Conservation (phyloP, 495 filamentous ascomycete genomes). For the Neurospora tetrasperma region DNA sequence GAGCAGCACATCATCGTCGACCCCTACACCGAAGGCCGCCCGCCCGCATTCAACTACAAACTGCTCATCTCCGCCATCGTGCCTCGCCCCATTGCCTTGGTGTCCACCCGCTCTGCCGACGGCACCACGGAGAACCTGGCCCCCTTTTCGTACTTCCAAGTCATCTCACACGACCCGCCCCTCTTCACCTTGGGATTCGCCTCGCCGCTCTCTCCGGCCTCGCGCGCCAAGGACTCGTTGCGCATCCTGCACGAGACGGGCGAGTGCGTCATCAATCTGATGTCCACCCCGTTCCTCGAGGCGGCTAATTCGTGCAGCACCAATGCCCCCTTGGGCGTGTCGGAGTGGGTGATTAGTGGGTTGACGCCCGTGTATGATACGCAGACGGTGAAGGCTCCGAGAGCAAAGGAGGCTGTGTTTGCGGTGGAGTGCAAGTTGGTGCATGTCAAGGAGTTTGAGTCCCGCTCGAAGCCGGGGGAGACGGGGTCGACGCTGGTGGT, state of each 20-base stretch:
- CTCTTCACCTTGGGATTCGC: constrained; percentile 75
- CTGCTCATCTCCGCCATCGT: constrained; percentile 80
- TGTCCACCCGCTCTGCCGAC: constrained; percentile 39
- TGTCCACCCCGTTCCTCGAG: constrained; percentile 75
- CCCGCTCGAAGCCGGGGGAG: constrained; percentile 53
- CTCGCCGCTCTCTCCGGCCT: constrained; percentile 33
- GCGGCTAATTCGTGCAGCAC: constrained; percentile 73
- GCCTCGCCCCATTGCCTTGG: constrained; percentile 61
- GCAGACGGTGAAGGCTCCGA: constrained; percentile 53
- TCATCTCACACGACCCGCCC: constrained; percentile 84
- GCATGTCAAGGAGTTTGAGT: constrained; percentile 64
- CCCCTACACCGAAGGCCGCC: constrained; percentile 63
- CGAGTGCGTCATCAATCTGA: constrained; percentile 82
- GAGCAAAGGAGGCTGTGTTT: constrained; percentile 76
- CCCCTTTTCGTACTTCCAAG: constrained; percentile 75
- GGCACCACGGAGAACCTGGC: constrained; percentile 56
- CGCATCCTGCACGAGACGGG: constrained; percentile 57
- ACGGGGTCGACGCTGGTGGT: constrained; percentile 64
- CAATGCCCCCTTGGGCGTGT: constrained; percentile 67
- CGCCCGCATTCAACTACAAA: constrained; percentile 73
- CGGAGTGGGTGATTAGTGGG: constrained; percentile 74
- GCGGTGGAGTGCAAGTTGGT: constrained; percentile 71
- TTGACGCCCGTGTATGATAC: constrained; percentile 57
- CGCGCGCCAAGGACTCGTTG: constrained; percentile 60
- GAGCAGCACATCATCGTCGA: constrained; percentile 65